A percentile compares a stretch with the other conserved stretches of the same genome.
These are phyloP conservation scores for Claviceps citrina DNA, from an alignment of 2,329 filamentous ascomycete species.

Conservation along the genomic window DNA sequence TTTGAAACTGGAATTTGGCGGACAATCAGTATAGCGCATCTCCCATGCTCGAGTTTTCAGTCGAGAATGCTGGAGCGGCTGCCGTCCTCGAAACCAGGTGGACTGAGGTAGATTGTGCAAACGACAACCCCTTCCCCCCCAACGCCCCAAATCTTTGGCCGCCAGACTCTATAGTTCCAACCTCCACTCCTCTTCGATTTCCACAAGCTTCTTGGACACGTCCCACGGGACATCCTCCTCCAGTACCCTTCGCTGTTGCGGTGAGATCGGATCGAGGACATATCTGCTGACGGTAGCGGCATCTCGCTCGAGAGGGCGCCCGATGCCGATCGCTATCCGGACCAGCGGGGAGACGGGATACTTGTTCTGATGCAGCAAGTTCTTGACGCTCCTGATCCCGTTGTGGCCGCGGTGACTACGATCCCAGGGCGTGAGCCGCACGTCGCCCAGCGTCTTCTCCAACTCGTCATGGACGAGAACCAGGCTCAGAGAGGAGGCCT, in stretches of 20 bases:
- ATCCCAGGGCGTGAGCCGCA: slow-evolving; percentile 48
- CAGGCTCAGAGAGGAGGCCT: slow-evolving; percentile 29
- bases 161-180: slow-evolving; percentile 8
- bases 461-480: slow-evolving; percentile 84
- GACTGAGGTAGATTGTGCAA: too few relatives aligned
- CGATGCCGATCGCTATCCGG: slow-evolving; percentile 72
- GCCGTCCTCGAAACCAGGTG: too few relatives aligned
- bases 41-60: too few relatives aligned
- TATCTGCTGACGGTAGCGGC: slow-evolving; percentile 54
- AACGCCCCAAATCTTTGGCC: neutral
- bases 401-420: slow-evolving; percentile 58
- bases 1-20: too few relatives aligned
- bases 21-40: too few relatives aligned
- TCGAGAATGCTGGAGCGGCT: too few relatives aligned
- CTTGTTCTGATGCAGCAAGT: slow-evolving; percentile 27
- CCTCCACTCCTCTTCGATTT: slow-evolving; percentile 27
- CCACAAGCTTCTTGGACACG: slow-evolving; percentile 34
- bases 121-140: too few relatives aligned
- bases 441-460: slow-evolving; percentile 52
- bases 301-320: slow-evolving; percentile 58
- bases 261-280: slow-evolving; percentile 55
- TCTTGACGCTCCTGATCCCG: slow-evolving; percentile 53
- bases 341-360: slow-evolving; percentile 30
- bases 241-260: slow-evolving; percentile 33
- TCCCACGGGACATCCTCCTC: slow-evolving; percentile 35